Evolutionary conservation across 768 basidiomycete species (phyloP).

Genomic region (Paxillus rubicundulus): DNA sequence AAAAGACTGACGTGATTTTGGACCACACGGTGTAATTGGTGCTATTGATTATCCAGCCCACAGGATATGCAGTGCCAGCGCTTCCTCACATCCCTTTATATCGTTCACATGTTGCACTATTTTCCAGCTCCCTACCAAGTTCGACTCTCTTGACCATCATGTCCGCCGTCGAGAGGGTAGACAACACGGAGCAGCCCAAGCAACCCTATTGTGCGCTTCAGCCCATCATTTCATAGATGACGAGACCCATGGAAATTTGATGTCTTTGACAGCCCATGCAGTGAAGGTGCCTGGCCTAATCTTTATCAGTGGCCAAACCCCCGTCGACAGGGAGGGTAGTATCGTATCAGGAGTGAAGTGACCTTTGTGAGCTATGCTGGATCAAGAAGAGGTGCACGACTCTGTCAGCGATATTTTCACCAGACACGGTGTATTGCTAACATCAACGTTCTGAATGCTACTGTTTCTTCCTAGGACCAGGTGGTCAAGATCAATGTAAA

Average conservation of each 20-base stretch:
- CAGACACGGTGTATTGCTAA: conserved; percentile 55
- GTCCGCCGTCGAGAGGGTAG: conserved; percentile 53
- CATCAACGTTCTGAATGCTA: conserved; percentile 50
- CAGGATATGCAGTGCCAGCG: too few species aligned
- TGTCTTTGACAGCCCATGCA: conserved; percentile 41
- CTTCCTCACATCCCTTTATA: too few species aligned
- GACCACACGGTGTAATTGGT: too few species aligned
- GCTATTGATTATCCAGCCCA: too few species aligned
- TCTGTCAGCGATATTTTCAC: background rate
- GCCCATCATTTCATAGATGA: background rate
- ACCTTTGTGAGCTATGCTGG: conserved; percentile 43
- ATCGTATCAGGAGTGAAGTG: conserved; percentile 49
- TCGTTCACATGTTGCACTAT: background rate
- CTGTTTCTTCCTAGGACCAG: conserved; percentile 60
- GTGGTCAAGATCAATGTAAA: conserved; percentile 54
- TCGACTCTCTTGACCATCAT: conserved; percentile 16
- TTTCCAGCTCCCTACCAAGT: background rate
- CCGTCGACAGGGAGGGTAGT: conserved; percentile 43
- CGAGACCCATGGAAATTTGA: background rate
- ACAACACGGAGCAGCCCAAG: conserved; percentile 42
- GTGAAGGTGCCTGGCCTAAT: conserved; percentile 56
- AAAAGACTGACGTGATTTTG: too few species aligned
- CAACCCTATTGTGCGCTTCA: background rate
- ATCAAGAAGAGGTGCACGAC: background rate
- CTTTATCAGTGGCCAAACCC: conserved; percentile 57